Percentiles rank a stretch among this genome's conserved stretches.
These are phyloP conservation scores for Avena insularis DNA, from an alignment of 176 grass and related monocot genomes.

Conservation along the genomic window DNA sequence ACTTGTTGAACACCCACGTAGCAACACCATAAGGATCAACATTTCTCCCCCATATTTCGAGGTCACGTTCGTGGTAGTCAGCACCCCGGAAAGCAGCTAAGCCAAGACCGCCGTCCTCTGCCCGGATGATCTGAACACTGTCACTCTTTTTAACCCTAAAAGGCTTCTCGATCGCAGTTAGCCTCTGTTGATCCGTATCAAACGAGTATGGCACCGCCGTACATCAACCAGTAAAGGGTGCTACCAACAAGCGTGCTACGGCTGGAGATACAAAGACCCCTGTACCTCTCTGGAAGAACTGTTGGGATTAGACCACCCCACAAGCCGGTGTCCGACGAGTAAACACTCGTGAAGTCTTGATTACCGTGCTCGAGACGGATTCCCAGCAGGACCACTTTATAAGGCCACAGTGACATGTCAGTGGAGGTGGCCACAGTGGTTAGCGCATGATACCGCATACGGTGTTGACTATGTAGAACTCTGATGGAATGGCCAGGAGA, in stretches of 20 bases:
- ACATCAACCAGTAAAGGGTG: not conserved
- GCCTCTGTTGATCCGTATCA: not conserved
- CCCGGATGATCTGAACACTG: not conserved
- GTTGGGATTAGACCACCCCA: not conserved
- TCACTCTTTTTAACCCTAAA: not conserved
- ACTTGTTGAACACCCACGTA: not conserved
- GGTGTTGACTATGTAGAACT: not conserved
- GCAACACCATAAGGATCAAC: not conserved
- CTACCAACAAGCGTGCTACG: not conserved
- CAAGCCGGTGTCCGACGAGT: not conserved
- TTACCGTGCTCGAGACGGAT: not conserved
- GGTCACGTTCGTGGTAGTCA: not conserved
- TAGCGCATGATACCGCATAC: not conserved
- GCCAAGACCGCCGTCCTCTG: not conserved
- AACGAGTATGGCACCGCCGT: not conserved
- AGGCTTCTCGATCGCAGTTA: not conserved
- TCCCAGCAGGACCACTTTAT: not conserved
- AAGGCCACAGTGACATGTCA: not conserved
- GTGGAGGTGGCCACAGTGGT: not conserved
- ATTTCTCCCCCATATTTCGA: not conserved
- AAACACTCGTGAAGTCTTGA: not conserved
- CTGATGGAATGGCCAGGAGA: not conserved
- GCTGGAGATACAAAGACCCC: not conserved
- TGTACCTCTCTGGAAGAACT: not conserved
- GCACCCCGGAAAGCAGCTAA: not conserved